Evolutionary conservation across 331 rosid species (phyloP).

Genomic region (Cydonia oblonga): DNA sequence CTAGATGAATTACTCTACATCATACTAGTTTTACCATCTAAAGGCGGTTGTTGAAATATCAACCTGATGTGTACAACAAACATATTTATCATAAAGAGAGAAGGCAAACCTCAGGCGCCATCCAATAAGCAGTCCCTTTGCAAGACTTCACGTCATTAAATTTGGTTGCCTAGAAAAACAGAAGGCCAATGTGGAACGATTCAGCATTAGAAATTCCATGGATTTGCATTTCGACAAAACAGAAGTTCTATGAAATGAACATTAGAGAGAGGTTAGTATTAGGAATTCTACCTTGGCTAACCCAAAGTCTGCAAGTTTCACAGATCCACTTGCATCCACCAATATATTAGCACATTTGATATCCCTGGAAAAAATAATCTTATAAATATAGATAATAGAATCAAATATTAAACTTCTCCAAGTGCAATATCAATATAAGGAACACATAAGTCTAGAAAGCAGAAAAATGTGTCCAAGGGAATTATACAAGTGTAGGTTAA

Average conservation of each 20-base stretch:
- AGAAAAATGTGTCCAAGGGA: neutral
- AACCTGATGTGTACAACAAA: neutral
- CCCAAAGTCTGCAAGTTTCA: slow-evolving; percentile 75
- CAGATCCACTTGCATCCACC: slow-evolving; percentile 61
- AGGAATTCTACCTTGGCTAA: slow-evolving; percentile 48
- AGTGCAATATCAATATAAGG: neutral
- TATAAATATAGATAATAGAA: slow-evolving; percentile 16
- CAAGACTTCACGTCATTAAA: slow-evolving; percentile 64
- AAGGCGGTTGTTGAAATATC: neutral
- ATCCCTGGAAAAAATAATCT: slow-evolving; percentile 53
- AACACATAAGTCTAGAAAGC: neutral
- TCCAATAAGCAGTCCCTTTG: slow-evolving; percentile 76
- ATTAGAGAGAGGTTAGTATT: neutral
- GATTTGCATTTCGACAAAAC: neutral
- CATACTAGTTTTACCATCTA: neutral
- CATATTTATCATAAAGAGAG: slow-evolving; percentile 2
- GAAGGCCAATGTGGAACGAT: neutral
- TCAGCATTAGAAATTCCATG: neutral
- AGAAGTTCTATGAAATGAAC: neutral
- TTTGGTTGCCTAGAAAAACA: slow-evolving; percentile 56
- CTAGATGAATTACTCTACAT: neutral
- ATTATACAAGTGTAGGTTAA: neutral
- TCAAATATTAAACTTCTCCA: neutral
- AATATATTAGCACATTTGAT: slow-evolving; percentile 91
- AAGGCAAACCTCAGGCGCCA: slow-evolving; percentile 71